Evolutionary conservation across 2,329 filamentous ascomycete species (phyloP).

Genomic region (Monosporascus ibericus): DNA sequence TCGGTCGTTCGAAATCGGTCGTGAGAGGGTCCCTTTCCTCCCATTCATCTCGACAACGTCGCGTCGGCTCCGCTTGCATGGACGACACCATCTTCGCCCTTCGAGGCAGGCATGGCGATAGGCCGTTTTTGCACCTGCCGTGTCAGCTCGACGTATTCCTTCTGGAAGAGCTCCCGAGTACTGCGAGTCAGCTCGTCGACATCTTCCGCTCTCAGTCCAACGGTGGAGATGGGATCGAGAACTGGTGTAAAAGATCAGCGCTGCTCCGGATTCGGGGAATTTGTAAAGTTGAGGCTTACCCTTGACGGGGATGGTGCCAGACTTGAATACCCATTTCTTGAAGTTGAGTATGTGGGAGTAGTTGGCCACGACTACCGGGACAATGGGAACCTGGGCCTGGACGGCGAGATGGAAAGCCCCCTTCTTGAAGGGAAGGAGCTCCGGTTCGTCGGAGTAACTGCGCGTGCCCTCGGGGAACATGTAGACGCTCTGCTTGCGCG

Average conservation of each 20-base stretch:
- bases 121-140: slow-evolving; percentile 40
- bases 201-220: slow-evolving; percentile 65
- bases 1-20: no score
- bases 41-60: slow-evolving; percentile 9
- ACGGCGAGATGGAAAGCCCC: slow-evolving; percentile 95
- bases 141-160: slow-evolving; percentile 52
- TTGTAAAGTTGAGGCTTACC: slow-evolving; percentile 38
- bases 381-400: slow-evolving; percentile 86
- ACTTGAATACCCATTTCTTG: slow-evolving; percentile 58
- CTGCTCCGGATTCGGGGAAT: not conserved
- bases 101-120: slow-evolving; percentile 18
- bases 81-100: slow-evolving; percentile 22
- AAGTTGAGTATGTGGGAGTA: slow-evolving; percentile 68
- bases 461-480: slow-evolving; percentile 92
- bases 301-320: slow-evolving; percentile 69
- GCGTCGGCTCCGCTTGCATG: slow-evolving; percentile 26
- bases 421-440: slow-evolving; percentile 94
- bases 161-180: slow-evolving; percentile 70
- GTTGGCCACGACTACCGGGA: slow-evolving; percentile 77
- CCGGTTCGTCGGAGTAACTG: slow-evolving; percentile 77
- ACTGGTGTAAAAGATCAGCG: slow-evolving; percentile 41
- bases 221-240: slow-evolving; percentile 73
- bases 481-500: slow-evolving; percentile 68
- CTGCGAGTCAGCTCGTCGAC: slow-evolving; percentile 66
- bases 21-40: no score